These are phyloP conservation scores for Capsicum chinense DNA, from an alignment of 257 asterid species.

Conservation along the genomic window DNA sequence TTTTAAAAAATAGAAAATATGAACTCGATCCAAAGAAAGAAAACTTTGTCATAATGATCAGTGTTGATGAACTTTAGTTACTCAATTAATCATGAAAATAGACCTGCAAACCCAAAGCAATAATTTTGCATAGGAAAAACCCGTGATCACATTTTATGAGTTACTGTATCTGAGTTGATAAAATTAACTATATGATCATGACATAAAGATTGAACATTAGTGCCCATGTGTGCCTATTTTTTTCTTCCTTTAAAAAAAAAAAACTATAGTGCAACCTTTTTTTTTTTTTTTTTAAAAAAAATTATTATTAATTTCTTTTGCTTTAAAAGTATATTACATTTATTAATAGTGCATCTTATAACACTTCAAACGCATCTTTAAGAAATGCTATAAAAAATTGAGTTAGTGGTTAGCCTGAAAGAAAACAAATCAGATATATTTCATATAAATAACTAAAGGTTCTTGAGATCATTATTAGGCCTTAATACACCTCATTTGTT, in stretches of 20 bases:
- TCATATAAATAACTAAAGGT: neutral
- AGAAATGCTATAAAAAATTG: neutral
- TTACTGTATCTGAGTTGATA: neutral
- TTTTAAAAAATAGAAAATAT: neutral
- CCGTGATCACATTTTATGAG: slow-evolving; percentile 25
- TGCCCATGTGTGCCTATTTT: slow-evolving; percentile 44
- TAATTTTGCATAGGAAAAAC: slow-evolving; percentile 31
- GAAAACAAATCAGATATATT: slow-evolving; percentile 4
- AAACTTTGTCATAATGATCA: neutral
- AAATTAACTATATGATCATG: slow-evolving; percentile 40
- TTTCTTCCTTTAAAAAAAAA: neutral
- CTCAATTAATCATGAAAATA: slow-evolving; percentile 16
- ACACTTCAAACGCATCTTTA: neutral
- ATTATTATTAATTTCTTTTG: too few relatives aligned
- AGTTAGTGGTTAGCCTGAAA: neutral
- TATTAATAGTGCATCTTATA: neutral
- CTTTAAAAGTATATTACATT: neutral
- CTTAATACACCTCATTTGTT: neutral
- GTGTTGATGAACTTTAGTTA: neutral
- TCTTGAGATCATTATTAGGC: neutral
- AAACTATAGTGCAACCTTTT: neutral
- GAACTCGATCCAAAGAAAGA: neutral
- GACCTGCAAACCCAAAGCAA: slow-evolving; percentile 16
- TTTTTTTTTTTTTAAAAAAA: too few relatives aligned
- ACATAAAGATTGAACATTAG: slow-evolving; percentile 40